Percentiles rank a stretch among this genome's conserved stretches.
phyloP scores from a whole-genome alignment of 371 early-diverging fungal species.

The Zychaea mexicana region DNA sequence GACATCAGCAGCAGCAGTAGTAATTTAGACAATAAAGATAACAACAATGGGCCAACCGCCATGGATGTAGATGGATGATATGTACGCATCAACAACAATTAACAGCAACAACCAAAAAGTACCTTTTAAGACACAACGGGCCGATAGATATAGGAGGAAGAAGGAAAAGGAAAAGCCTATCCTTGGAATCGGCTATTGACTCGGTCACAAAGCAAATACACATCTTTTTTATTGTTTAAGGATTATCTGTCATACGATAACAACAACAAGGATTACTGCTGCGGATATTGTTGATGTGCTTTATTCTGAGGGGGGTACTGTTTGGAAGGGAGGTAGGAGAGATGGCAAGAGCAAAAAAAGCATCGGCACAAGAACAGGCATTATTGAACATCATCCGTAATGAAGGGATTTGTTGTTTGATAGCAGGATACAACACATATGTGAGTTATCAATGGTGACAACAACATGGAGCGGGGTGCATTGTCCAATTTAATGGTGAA shows the following conservation, averaged over 20 bases:
- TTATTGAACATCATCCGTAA: neutral
- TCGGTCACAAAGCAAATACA: neutral
- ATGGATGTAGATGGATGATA: neutral
- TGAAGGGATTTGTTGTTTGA: neutral
- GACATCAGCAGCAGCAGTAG: neutral
- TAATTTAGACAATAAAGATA: neutral
- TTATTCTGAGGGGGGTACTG: neutral
- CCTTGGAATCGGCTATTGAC: neutral
- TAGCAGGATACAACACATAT: neutral
- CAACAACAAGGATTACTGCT: too few relatives aligned
- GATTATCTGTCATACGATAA: conserved; percentile 1
- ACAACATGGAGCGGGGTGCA: neutral
- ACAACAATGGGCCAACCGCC: neutral
- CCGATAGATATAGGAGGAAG: neutral
- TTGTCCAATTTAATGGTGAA: neutral
- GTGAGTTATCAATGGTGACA: too few relatives aligned
- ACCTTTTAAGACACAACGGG: neutral
- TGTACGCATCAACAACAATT: neutral
- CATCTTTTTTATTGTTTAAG: neutral
- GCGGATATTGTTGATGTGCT: too few relatives aligned
- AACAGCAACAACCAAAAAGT: neutral
- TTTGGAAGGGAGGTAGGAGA: neutral
- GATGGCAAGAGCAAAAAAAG: neutral
- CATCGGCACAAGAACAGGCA: neutral
- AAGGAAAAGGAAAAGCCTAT: neutral